A percentile compares a stretch with the other conserved stretches of the same genome.
Conservation (phyloP, 2,329 filamentous ascomycete genomes). For the Paecilomyces formosus region DNA sequence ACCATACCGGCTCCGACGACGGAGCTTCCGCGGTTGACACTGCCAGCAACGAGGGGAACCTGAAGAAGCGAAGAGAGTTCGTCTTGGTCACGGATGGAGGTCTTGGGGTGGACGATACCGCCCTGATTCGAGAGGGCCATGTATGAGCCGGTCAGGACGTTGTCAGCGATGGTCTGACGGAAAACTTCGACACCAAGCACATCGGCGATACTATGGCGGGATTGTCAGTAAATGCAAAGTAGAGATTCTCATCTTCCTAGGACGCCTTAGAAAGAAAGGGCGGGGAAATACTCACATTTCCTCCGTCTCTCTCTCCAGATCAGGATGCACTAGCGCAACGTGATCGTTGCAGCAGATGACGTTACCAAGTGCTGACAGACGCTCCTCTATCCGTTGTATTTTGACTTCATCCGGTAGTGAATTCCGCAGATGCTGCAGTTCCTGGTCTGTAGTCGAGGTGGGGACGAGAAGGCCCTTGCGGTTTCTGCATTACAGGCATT, state of each 20-base stretch:
- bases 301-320: slow-evolving; percentile 94
- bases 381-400: slow-evolving; percentile 96
- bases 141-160: slow-evolving; percentile 92
- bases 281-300: slow-evolving; percentile 65
- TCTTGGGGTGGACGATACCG: slow-evolving; percentile 95
- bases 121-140: slow-evolving; percentile 95
- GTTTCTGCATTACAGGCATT: slow-evolving; percentile 52
- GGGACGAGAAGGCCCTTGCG: slow-evolving; percentile 94
- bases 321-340: slow-evolving; percentile 91
- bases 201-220: slow-evolving; percentile 61
- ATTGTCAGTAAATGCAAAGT: not conserved
- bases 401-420: slow-evolving; percentile 84
- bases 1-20: slow-evolving; percentile 98
- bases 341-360: slow-evolving; percentile 96
- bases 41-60: slow-evolving; percentile 90
- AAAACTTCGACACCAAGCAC: slow-evolving; percentile 59
- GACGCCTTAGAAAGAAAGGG: too few relatives aligned
- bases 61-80: slow-evolving; percentile 89
- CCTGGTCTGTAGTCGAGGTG: slow-evolving; percentile 93
- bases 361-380: slow-evolving; percentile 89
- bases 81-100: slow-evolving; percentile 94
- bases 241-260: not conserved
- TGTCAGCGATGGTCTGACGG: slow-evolving; percentile 88
- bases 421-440: slow-evolving; percentile 94
- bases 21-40: slow-evolving; percentile 83